Evolutionary conservation across 345 rosid genomes (phyloP), one percentile per base, ranked within the genome.

Genomic region (Eucalyptus sp.): DNA sequence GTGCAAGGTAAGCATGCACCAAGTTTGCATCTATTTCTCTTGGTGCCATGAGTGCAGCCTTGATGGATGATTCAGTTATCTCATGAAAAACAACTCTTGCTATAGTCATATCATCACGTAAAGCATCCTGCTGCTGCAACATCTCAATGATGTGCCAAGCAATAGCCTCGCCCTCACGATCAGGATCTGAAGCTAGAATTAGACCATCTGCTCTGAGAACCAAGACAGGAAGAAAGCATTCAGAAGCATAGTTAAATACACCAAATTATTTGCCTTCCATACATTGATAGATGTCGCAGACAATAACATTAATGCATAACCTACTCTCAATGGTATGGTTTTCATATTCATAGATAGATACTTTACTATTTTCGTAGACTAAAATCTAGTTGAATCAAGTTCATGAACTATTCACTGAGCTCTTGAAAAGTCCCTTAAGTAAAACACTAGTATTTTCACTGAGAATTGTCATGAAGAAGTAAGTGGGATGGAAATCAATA

Each of bases 161-260:
- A 92, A 97, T 98, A 92, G 99, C 99, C 95, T 98, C 99, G 90
- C 99, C 99, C 95, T 98, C 99, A 88, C 99, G 97, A 93, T 98
- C 99, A 88, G 99, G 99, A 93, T 97, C 99, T 90, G 99, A 96
- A 85, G 99, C 99, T 92, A 98, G 98, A 91, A 98, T 94, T 91
- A 98, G 95, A 93, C 94, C 96, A 92, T 97, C 95, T 92, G 99
- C 97, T 90, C 99, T 98, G 99, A 91, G 91, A 89, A 92, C 90
- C 90, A 94, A 88, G 89, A 88, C 90, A 93, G 89, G 87, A 89
- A 93, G 66, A 81, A 37, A 56, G 51, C 37, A 79, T 27, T 91
- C 84, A 93, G 91, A 92, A 90, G 81, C 71, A 50, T 80, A 89
- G 84, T 90, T 68, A 80, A 87, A 58, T 85, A 81, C 13, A 81